Evolutionary conservation across 768 basidiomycete species (phyloP).

Genomic region (Xerocomellus amylosporus): DNA sequence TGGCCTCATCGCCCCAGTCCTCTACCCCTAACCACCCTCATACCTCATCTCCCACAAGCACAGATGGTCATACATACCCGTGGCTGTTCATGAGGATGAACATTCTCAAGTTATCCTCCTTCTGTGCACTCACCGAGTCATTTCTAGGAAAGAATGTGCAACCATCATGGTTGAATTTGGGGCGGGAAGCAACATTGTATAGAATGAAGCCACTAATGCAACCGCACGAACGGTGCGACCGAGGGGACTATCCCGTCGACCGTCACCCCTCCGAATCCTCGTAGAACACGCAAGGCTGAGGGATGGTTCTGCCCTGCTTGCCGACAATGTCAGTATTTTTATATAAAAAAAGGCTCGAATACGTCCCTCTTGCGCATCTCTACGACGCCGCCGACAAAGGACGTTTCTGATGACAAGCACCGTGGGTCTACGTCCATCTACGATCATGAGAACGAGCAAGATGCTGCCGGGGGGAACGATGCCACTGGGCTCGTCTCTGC

Average conservation of each 20-base stretch:
- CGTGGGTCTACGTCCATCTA: conserved; percentile 26
- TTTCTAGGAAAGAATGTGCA: conserved; percentile 94
- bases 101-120: conserved; percentile 88
- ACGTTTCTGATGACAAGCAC: conserved; percentile 33
- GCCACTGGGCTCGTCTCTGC: neutral
- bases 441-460: conserved; percentile 25
- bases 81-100: conserved; percentile 54
- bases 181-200: conserved; percentile 83
- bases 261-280: conserved; percentile 38
- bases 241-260: conserved; percentile 24
- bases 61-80: conserved; percentile 47
- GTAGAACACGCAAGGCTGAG: conserved; percentile 90
- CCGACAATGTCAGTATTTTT: conserved; percentile 74
- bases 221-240: conserved; percentile 20
- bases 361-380: conserved; percentile 85
- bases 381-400: conserved; percentile 54
- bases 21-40: conserved; percentile 36
- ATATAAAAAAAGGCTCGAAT: neutral
- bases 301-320: conserved; percentile 98
- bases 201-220: conserved; percentile 41
- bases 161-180: conserved; percentile 98
- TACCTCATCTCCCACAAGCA: conserved; percentile 36
- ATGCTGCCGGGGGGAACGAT: conserved; percentile 5
- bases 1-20: conserved; percentile 69
- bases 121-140: conserved; percentile 90